Percentiles rank a stretch among this genome's conserved stretches.
These are phyloP conservation scores for Musa itinerans DNA, from an alignment of 176 grass and related monocot genomes.

Conservation along the genomic window DNA sequence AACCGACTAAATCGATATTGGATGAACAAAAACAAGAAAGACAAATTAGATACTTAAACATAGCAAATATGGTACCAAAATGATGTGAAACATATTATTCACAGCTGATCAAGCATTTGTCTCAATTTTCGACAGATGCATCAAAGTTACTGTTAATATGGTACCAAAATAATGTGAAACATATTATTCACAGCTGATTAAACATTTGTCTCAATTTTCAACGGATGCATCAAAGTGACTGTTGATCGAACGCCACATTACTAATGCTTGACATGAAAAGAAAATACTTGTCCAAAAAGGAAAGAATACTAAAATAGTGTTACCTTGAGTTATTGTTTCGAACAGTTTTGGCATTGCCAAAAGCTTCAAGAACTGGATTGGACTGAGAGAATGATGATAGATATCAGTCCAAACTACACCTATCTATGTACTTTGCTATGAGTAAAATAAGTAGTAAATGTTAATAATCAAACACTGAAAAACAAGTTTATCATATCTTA, in stretches of 20 bases:
- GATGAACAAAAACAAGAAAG: neutral
- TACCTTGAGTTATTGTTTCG: conserved; percentile 98
- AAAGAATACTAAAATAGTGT: conserved; percentile 6
- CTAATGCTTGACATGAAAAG: neutral
- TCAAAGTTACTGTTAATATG: neutral
- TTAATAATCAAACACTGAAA: neutral
- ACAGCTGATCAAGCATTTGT: neutral
- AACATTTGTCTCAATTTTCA: neutral
- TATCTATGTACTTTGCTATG: neutral
- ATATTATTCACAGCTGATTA: neutral
- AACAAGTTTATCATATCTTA: neutral
- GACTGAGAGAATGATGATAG: conserved; percentile 48
- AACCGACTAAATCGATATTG: conserved; percentile 53
- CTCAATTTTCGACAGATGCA: neutral
- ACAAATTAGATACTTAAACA: neutral
- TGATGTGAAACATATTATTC: neutral
- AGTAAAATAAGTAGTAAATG: conserved; percentile 4
- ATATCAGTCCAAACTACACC: conserved; percentile 17
- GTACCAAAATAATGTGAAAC: neutral
- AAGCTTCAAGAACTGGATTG: conserved; percentile 99
- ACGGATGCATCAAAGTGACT: neutral
- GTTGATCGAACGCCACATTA: neutral
- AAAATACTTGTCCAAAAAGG: neutral
- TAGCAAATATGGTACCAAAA: conserved; percentile 1
- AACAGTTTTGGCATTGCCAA: conserved; percentile 99